A percentile compares a stretch with the other conserved stretches of the same genome.
These are phyloP conservation scores for Trichoderma asperelloides DNA, from an alignment of 495 filamentous ascomycete species.

Conservation along the genomic window DNA sequence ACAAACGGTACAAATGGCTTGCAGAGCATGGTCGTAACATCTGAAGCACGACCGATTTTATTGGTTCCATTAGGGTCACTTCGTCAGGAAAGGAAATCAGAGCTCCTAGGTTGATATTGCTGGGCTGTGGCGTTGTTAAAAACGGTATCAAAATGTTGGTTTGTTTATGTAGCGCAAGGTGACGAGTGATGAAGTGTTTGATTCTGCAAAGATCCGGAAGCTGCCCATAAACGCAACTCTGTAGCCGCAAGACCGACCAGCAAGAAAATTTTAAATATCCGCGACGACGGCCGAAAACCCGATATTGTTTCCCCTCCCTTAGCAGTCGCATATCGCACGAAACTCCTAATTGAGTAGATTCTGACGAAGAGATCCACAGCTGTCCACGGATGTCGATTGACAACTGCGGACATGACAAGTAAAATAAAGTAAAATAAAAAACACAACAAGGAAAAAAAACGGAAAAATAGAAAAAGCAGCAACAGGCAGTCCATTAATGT, in stretches of 20 bases:
- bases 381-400: background rate
- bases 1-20: background rate
- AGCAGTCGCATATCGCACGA: constrained; percentile 6
- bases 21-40: background rate
- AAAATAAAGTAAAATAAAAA: constrained; percentile 15
- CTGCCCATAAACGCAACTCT: constrained; percentile 8
- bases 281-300: constrained; percentile 9
- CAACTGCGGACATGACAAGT: constrained; percentile 1
- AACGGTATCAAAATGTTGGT: background rate
- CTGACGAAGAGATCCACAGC: constrained; percentile 3
- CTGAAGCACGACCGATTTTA: background rate
- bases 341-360: constrained; percentile 7
- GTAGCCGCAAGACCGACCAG: constrained; percentile 9
- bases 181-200: constrained; percentile 9
- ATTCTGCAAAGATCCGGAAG: constrained; percentile 10
- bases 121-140: background rate
- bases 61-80: background rate
- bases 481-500: constrained; percentile 10
- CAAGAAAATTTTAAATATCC: constrained; percentile 4
- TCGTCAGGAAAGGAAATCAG: background rate
- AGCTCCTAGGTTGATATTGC: background rate
- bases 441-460: constrained; percentile 11
- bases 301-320: constrained; percentile 9
- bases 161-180: background rate
- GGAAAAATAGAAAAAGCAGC: constrained; percentile 2